Evolutionary conservation across 2,329 filamentous ascomycete species (phyloP).

Genomic region (Pseudofabraea citricarpa): DNA sequence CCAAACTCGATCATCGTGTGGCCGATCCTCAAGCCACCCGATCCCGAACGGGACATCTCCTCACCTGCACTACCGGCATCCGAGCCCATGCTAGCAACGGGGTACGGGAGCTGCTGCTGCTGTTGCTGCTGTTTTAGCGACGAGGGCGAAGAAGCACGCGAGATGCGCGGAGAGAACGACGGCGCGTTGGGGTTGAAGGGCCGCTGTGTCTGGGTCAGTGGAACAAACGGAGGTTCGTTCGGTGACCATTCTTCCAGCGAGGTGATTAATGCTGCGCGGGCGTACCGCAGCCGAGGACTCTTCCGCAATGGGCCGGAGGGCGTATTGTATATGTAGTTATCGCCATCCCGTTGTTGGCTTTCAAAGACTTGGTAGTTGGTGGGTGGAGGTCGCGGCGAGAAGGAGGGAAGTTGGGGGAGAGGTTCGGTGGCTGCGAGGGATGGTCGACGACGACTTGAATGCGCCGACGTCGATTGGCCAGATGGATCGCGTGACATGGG

Average conservation of each 20-base stretch:
- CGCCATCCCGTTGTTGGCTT: no score
- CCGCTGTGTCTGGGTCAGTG: background rate
- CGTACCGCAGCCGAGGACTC: slow-evolving; percentile 1
- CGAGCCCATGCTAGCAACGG: background rate
- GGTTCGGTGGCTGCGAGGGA: slow-evolving; percentile 26
- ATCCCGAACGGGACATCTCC: slow-evolving; percentile 9
- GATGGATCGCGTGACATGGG: slow-evolving; percentile 45
- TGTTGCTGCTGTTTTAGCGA: background rate
- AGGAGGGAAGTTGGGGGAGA: slow-evolving; percentile 17
- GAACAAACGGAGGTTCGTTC: background rate
- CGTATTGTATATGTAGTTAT: no score
- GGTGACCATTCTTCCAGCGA: slow-evolving; percentile 1
- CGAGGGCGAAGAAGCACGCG: background rate
- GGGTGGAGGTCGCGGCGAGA: slow-evolving; percentile 16
- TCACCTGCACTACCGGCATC: background rate
- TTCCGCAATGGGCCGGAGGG: background rate
- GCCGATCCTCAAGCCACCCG: slow-evolving; percentile 12
- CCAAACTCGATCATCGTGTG: slow-evolving; percentile 20
- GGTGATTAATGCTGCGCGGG: background rate
- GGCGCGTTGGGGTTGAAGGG: slow-evolving; percentile 16
- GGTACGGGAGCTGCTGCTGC: slow-evolving; percentile 3
- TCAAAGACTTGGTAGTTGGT: slow-evolving; percentile 22
- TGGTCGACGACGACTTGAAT: slow-evolving; percentile 18
- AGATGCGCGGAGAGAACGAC: slow-evolving; percentile 8
- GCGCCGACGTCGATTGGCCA: slow-evolving; percentile 31